phyloP scores from a whole-genome alignment of 805 yeast species.

The Pichia thaimueangensis region DNA sequence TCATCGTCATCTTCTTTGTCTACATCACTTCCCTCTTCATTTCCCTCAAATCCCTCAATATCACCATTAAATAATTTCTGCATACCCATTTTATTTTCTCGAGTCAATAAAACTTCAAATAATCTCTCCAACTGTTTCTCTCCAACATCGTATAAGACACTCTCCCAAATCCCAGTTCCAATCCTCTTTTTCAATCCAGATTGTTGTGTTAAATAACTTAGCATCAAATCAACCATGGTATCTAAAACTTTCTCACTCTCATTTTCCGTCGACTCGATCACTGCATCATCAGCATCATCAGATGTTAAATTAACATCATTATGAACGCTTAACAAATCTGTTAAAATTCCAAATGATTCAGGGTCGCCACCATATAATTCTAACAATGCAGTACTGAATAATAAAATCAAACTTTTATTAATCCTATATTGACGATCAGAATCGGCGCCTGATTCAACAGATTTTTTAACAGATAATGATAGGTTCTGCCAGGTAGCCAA shows the following conservation, averaged over 20 bases:
- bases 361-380: conserved; percentile 73
- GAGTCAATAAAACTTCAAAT: conserved; percentile 51
- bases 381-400: conserved; percentile 68
- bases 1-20: neutral
- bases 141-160: conserved; percentile 41
- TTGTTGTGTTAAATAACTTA: conserved; percentile 52
- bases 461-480: conserved; percentile 28
- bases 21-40: conserved; percentile 35
- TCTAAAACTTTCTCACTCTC: conserved; percentile 10
- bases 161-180: conserved; percentile 42
- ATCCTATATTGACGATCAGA: conserved; percentile 11
- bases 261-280: too few species aligned
- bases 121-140: conserved; percentile 41
- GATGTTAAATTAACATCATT: conserved; percentile 28
- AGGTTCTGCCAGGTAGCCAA: conserved; percentile 4
- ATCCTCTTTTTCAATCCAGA: conserved; percentile 52
- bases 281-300: neutral
- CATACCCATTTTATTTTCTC: conserved; percentile 81
- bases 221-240: conserved; percentile 43
- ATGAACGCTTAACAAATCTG: conserved; percentile 63
- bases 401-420: conserved; percentile 56
- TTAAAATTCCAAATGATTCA: conserved; percentile 69
- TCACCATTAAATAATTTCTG: conserved; percentile 64
- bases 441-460: conserved; percentile 8
- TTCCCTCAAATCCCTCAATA: conserved; percentile 40